Evolutionary conservation across 2,329 filamentous ascomycete species (phyloP).

Genomic region (Stagonosporopsis cucurbitacearum): DNA sequence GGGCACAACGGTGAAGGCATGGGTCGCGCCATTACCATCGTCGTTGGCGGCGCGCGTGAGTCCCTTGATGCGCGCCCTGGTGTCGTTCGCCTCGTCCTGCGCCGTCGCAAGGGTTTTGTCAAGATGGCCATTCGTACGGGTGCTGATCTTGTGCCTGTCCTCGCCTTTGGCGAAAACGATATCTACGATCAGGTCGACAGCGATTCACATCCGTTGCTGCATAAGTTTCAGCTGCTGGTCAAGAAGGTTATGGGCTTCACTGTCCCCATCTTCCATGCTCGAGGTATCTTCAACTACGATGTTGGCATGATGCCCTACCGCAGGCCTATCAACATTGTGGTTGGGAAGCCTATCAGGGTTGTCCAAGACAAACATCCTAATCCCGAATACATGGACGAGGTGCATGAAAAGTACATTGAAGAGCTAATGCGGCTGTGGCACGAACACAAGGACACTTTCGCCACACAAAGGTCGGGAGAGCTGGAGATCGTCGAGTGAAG

Average conservation of each 20-base stretch:
- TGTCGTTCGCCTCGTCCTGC: constrained; percentile 77
- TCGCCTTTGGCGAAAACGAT: constrained; percentile 95
- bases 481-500: constrained; percentile 68
- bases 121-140: constrained; percentile 90
- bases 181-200: constrained; percentile 89
- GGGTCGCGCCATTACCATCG: constrained; percentile 96
- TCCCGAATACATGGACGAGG: constrained; percentile 76
- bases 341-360: constrained; percentile 81
- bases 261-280: constrained; percentile 84
- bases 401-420: constrained; percentile 79
- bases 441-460: constrained; percentile 78
- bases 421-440: constrained; percentile 79
- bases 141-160: constrained; percentile 90
- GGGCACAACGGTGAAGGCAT: constrained; percentile 80
- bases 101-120: constrained; percentile 87
- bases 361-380: constrained; percentile 68
- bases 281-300: constrained; percentile 97
- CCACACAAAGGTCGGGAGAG: constrained; percentile 67
- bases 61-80: constrained; percentile 87
- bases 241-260: constrained; percentile 92
- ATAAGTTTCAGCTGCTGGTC: constrained; percentile 80
- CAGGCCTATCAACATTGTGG: constrained; percentile 84
- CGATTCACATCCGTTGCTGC: constrained; percentile 76
- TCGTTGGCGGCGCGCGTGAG: constrained; percentile 90
- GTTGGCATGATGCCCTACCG: constrained; percentile 96